Conservation (phyloP, 306 rosid species). For the Carpinus viminea region DNA sequence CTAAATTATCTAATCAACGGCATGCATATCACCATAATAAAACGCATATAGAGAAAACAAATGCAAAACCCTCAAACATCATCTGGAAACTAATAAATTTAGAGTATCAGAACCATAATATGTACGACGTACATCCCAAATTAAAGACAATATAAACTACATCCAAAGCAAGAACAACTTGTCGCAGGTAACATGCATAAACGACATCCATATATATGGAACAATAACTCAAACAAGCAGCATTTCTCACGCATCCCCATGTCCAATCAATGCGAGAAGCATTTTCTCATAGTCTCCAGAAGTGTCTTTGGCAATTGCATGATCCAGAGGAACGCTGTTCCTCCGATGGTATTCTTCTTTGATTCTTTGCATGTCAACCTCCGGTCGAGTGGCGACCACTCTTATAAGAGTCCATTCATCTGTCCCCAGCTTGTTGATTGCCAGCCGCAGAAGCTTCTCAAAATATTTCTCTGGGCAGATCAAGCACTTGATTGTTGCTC, state of each 20-base stretch:
- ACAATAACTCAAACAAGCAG: neutral
- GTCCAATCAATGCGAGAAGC: conserved; percentile 70
- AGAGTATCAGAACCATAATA: neutral
- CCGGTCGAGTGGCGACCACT: conserved; percentile 78
- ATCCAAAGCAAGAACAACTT: neutral
- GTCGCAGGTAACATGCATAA: neutral
- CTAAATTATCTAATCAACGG: no score
- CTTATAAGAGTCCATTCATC: conserved; percentile 83
- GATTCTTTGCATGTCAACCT: conserved; percentile 73
- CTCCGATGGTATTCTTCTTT: conserved; percentile 78
- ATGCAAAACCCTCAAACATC: neutral
- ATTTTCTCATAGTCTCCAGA: conserved; percentile 71
- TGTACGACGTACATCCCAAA: neutral
- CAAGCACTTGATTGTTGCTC: conserved; percentile 62
- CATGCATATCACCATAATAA: neutral
- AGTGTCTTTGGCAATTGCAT: conserved; percentile 64
- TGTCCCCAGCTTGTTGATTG: conserved; percentile 72
- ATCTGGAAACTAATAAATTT: neutral
- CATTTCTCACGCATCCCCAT: conserved; percentile 43
- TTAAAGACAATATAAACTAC: neutral
- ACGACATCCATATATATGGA: neutral
- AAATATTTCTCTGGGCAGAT: conserved; percentile 75
- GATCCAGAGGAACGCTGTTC: conserved; percentile 68
- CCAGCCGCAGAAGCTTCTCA: conserved; percentile 59
- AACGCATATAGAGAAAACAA: neutral